Conservation (phyloP, 345 rosid genomes). For the Theobroma cacao region DNA sequence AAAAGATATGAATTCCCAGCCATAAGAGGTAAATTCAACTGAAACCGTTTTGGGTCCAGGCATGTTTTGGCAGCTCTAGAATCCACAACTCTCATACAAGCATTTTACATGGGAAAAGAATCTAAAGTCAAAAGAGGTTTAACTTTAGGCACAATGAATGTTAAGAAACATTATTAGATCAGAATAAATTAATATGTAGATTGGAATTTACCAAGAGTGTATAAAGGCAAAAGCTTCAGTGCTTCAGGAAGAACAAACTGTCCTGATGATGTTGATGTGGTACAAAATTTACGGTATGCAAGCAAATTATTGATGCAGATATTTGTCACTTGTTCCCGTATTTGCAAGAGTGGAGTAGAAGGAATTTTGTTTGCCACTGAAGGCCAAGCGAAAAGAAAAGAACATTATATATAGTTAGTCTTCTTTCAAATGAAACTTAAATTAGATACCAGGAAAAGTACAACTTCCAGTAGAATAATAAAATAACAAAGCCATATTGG, state of each 20-base stretch:
- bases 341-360: constrained; percentile 50
- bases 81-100: neutral
- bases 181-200: neutral
- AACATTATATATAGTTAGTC: neutral
- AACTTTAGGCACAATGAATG: neutral
- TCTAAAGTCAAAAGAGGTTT: neutral
- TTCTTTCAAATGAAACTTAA: constrained; percentile 5
- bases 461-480: neutral
- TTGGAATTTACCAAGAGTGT: constrained; percentile 72
- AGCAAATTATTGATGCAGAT: constrained; percentile 63
- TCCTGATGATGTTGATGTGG: constrained; percentile 81
- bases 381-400: constrained; percentile 3
- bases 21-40: neutral
- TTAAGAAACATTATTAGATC: neutral
- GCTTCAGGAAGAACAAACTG: constrained; percentile 98
- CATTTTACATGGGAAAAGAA: neutral
- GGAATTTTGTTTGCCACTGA: constrained; percentile 75
- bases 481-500: neutral
- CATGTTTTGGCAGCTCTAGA: neutral
- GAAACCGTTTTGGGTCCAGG: neutral
- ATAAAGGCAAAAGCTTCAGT: constrained; percentile 86
- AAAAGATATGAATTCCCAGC: neutral
- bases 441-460: neutral
- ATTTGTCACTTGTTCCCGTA: constrained; percentile 69
- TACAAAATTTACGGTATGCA: constrained; percentile 87